These are phyloP conservation scores for Celoporthe dispersa DNA, from an alignment of 2,329 filamentous ascomycete species.

Conservation along the genomic window DNA sequence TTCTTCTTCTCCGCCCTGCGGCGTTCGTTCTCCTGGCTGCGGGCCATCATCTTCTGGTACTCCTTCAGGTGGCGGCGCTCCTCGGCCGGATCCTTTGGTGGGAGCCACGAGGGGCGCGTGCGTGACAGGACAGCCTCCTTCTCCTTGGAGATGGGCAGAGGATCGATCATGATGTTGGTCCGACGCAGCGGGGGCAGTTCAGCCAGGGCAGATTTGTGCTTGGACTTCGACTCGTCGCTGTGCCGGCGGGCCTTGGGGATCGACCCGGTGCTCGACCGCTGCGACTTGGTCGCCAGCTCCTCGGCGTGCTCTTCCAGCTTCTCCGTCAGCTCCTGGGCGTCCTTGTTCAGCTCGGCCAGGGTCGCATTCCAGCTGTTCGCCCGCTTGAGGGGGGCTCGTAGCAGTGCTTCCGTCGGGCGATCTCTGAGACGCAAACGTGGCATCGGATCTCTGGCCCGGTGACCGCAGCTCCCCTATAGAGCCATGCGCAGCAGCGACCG, in stretches of 20 bases:
- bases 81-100: conserved; percentile 86
- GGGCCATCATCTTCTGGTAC: conserved; percentile 81
- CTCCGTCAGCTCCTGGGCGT: conserved; percentile 76
- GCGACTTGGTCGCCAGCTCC: conserved; percentile 55
- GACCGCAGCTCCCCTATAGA: conserved; percentile 54
- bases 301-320: conserved; percentile 80
- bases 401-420: conserved; percentile 38
- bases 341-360: conserved; percentile 69
- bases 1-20: conserved; percentile 58
- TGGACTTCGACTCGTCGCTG: conserved; percentile 49
- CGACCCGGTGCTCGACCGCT: conserved; percentile 43
- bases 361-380: conserved; percentile 78
- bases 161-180: conserved; percentile 82
- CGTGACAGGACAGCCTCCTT: conserved; percentile 83
- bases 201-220: conserved; percentile 69
- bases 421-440: conserved; percentile 39
- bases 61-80: conserved; percentile 87
- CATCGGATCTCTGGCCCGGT: conserved; percentile 57
- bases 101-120: conserved; percentile 82
- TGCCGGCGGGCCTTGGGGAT: conserved; percentile 42
- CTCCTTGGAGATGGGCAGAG: conserved; percentile 81
- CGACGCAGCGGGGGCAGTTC: conserved; percentile 72
- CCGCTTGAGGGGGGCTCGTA: conserved; percentile 54
- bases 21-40: conserved; percentile 62
- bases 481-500: conserved; percentile 62